Evolutionary conservation across 1,284 basidiomycete species (phyloP).

Genomic region (Ceratobasidium theobromae): DNA sequence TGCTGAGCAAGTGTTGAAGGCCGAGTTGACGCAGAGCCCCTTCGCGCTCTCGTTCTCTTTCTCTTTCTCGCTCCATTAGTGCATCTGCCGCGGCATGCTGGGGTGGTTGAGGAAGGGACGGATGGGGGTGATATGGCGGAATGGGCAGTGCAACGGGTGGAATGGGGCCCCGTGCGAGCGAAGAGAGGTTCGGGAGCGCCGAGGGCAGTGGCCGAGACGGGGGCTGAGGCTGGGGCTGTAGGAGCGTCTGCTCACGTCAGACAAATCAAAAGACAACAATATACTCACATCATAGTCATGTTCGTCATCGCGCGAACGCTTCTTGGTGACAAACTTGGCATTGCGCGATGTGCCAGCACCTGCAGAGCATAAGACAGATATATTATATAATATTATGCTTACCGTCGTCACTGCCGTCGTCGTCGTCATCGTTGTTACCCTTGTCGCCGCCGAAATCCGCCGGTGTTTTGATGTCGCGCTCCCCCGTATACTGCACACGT

Average conservation of each 20-base stretch:
- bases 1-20: constrained; percentile 25
- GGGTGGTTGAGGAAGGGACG: background rate
- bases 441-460: constrained; percentile 49
- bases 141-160: constrained; percentile 13
- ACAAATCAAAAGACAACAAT: too few species aligned
- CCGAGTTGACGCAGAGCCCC: constrained; percentile 28
- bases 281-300: constrained; percentile 16
- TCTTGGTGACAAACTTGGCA: constrained; percentile 20
- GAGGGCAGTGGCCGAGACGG: background rate
- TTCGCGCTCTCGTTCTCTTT: constrained; percentile 29
- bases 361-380: background rate
- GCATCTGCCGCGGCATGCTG: constrained; percentile 12
- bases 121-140: constrained; percentile 1
- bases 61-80: constrained; percentile 25
- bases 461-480: constrained; percentile 51
- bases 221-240: constrained; percentile 5
- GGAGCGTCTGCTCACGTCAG: too few species aligned
- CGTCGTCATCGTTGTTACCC: constrained; percentile 46
- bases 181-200: constrained; percentile 14
- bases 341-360: background rate
- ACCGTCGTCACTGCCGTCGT: constrained; percentile 50
- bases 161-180: background rate
- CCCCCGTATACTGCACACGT: constrained; percentile 52
- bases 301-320: constrained; percentile 22
- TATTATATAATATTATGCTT: background rate